phyloP scores from a whole-genome alignment of 306 rosid species.

The Glycine tomentella region DNA sequence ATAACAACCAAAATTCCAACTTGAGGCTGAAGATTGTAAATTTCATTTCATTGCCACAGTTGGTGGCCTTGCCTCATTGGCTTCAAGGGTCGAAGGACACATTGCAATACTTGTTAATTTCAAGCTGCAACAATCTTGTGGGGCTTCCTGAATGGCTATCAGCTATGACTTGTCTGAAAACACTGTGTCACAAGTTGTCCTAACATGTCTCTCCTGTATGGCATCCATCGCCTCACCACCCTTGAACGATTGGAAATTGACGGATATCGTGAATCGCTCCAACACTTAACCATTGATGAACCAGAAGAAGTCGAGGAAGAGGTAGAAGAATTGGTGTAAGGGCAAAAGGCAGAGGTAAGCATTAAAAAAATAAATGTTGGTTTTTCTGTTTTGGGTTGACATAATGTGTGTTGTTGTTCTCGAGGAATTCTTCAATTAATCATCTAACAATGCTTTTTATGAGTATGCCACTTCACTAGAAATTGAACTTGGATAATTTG shows the following conservation, averaged over 20 bases:
- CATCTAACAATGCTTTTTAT: background rate
- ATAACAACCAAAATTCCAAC: no score
- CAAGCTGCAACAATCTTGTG: no score
- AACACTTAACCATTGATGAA: no score
- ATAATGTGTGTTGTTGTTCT: slow-evolving; percentile 31
- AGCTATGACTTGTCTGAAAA: no score
- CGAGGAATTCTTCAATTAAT: background rate
- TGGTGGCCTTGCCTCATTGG: no score
- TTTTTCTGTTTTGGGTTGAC: background rate
- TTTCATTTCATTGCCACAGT: no score
- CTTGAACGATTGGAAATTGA: background rate
- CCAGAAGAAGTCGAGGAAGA: no score
- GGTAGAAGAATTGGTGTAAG: slow-evolving; percentile 6
- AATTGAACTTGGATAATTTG: background rate
- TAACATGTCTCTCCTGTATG: slow-evolving; percentile 27
- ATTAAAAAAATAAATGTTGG: background rate
- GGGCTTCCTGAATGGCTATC: no score
- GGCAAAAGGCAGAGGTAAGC: background rate
- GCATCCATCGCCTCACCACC: background rate
- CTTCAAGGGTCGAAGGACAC: no score
- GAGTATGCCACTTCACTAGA: background rate
- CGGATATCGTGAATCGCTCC: background rate
- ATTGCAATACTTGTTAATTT: no score
- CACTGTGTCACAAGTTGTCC: background rate
- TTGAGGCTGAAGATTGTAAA: no score